These are phyloP conservation scores for Chenopodium quinoa DNA, from an alignment of 148 eudicot species.

Conservation along the genomic window DNA sequence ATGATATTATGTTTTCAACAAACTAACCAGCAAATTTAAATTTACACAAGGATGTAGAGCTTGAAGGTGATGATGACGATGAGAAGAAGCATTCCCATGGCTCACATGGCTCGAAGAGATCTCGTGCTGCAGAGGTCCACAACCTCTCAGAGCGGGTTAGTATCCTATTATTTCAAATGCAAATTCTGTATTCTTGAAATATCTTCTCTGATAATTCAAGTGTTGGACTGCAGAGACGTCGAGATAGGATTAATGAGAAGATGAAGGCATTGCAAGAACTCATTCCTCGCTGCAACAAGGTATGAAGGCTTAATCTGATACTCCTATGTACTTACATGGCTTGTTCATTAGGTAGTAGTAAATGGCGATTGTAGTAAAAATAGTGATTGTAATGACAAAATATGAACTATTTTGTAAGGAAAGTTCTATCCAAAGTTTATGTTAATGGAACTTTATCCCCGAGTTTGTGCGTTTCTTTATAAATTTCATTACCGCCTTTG, in stretches of 20 bases:
- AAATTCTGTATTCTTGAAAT: not conserved
- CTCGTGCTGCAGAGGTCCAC: conserved; percentile 96
- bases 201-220: not conserved
- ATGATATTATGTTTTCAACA: not conserved
- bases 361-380: not conserved
- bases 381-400: not conserved
- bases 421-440: not conserved
- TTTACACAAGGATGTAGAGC: conserved; percentile 51
- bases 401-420: not conserved
- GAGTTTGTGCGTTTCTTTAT: too few relatives aligned
- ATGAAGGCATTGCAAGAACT: conserved; percentile 85
- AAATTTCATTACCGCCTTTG: not conserved
- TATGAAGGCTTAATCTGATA: conserved; percentile 6
- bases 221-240: conserved; percentile 56
- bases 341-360: not conserved
- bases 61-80: conserved; percentile 49
- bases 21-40: not conserved
- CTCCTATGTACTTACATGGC: not conserved
- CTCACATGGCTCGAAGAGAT: conserved; percentile 52
- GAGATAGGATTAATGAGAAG: conserved; percentile 86
- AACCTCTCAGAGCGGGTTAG: conserved; percentile 83
- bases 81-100: conserved; percentile 50
- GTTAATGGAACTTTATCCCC: not conserved
- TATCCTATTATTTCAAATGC: not conserved
- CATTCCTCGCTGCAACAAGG: conserved; percentile 86